phyloP scores from a whole-genome alignment of 305 asterid species.

The Euphrasia arctica region DNA sequence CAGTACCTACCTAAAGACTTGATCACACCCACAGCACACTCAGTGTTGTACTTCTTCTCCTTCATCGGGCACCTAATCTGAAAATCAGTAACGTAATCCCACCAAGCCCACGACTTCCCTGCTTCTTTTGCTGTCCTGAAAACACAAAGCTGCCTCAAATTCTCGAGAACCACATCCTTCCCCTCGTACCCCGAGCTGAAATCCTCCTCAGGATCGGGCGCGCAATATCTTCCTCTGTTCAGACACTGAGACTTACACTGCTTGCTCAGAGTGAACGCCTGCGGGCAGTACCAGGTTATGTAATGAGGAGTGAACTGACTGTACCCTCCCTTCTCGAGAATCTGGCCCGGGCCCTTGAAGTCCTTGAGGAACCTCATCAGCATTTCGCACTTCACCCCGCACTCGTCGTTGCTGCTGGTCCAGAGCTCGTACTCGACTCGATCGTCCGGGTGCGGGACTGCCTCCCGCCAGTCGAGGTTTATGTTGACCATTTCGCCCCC shows the following conservation, averaged over 20 bases:
- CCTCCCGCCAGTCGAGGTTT: constrained; percentile 95
- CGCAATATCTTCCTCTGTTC: constrained; percentile 92
- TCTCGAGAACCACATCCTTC: constrained; percentile 85
- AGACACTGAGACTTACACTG: constrained; percentile 97
- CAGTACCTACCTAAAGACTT: constrained; percentile 58
- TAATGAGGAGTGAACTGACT: constrained; percentile 96
- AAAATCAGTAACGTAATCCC: constrained; percentile 98
- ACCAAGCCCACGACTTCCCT: constrained; percentile 90
- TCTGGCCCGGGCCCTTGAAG: constrained; percentile 94
- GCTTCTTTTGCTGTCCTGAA: constrained; percentile 77
- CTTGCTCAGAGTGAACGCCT: constrained; percentile 76
- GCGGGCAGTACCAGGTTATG: constrained; percentile 97
- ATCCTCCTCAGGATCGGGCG: constrained; percentile 99
- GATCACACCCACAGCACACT: constrained; percentile 69
- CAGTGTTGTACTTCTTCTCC: constrained; percentile 86
- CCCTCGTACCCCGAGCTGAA: constrained; percentile 90
- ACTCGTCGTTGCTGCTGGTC: constrained; percentile 90
- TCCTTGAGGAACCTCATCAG: constrained; percentile 84
- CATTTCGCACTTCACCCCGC: constrained; percentile 95
- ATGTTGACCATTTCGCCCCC: constrained; percentile 74
- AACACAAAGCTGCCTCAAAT: constrained; percentile 88
- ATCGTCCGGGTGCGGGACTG: constrained; percentile 94
- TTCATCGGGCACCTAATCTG: constrained; percentile 97
- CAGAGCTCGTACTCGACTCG: constrained; percentile 93
- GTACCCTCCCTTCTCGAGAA: constrained; percentile 95